Evolutionary conservation across 129 eudicot genomes (phyloP).

Genomic region (Erigeron canadensis): DNA sequence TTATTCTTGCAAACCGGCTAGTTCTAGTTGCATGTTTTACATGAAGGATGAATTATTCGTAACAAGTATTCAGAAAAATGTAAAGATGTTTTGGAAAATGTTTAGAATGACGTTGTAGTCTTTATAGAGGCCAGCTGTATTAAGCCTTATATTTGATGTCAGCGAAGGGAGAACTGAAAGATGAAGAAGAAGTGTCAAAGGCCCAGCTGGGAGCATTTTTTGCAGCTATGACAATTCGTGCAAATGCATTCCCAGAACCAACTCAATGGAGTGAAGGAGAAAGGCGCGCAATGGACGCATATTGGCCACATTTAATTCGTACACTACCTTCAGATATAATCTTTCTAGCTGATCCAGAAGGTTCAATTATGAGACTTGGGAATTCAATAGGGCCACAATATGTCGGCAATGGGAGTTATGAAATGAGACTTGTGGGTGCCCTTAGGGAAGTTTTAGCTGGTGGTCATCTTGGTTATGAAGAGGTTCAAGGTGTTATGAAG

Average conservation of each 20-base stretch:
- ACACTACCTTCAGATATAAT: constrained; percentile 70
- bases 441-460: constrained; percentile 95
- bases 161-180: constrained; percentile 92
- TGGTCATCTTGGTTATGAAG: constrained; percentile 97
- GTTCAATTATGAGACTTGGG: constrained; percentile 81
- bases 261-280: constrained; percentile 99
- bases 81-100: neutral
- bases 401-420: constrained; percentile 82
- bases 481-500: constrained; percentile 90
- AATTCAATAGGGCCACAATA: constrained; percentile 85
- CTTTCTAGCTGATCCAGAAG: constrained; percentile 97
- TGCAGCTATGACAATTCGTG: constrained; percentile 95
- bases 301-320: constrained; percentile 88
- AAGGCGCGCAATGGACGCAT: constrained; percentile 86
- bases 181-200: constrained; percentile 78
- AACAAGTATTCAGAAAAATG: neutral
- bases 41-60: neutral
- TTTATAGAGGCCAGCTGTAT: constrained; percentile 14
- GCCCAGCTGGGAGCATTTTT: constrained; percentile 97
- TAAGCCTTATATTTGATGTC: constrained; percentile 32
- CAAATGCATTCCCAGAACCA: constrained; percentile 85
- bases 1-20: neutral
- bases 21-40: neutral
- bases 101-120: constrained; percentile 5
- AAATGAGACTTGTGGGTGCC: constrained; percentile 98